Conservation (phyloP, 202 grass and related monocot genomes). For the Panicum virgatum region DNA sequence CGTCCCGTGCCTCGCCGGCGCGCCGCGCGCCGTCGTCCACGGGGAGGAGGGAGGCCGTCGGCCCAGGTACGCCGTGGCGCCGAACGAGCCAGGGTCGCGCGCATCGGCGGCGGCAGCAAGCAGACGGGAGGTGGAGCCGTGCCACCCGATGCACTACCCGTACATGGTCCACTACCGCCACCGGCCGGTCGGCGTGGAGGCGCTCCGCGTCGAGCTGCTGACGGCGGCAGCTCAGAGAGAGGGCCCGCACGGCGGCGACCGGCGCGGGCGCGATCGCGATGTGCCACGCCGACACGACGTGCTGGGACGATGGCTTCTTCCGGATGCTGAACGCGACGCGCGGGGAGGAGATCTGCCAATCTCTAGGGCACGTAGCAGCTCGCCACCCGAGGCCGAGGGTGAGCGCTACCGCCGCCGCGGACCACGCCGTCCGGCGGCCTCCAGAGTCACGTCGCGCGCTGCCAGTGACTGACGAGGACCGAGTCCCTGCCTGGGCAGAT, state of each 20-base stretch:
- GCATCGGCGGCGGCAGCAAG: background rate
- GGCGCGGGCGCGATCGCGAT: background rate
- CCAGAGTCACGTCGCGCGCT: no score
- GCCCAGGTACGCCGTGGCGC: slow-evolving; percentile 1
- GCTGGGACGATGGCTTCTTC: no score
- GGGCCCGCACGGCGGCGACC: no score
- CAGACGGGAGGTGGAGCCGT: background rate
- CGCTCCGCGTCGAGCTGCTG: background rate
- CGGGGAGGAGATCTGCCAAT: no score
- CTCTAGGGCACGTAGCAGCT: no score
- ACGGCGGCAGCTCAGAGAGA: no score
- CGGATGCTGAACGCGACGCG: no score
- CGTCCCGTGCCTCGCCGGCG: background rate
- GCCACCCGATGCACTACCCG: slow-evolving; percentile 5
- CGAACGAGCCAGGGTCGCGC: background rate
- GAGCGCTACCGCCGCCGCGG: no score
- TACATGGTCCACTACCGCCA: slow-evolving; percentile 22
- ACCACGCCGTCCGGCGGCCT: no score
- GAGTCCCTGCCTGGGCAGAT: no score
- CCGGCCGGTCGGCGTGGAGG: background rate
- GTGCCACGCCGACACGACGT: slow-evolving; percentile 14
- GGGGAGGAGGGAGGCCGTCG: background rate
- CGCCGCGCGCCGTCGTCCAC: background rate
- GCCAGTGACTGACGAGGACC: no score
- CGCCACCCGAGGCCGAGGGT: no score